A percentile compares a stretch with the other conserved stretches of the same genome.
These are phyloP conservation scores for Rhizopogon rudus DNA, from an alignment of 768 basidiomycete species.

Conservation along the genomic window DNA sequence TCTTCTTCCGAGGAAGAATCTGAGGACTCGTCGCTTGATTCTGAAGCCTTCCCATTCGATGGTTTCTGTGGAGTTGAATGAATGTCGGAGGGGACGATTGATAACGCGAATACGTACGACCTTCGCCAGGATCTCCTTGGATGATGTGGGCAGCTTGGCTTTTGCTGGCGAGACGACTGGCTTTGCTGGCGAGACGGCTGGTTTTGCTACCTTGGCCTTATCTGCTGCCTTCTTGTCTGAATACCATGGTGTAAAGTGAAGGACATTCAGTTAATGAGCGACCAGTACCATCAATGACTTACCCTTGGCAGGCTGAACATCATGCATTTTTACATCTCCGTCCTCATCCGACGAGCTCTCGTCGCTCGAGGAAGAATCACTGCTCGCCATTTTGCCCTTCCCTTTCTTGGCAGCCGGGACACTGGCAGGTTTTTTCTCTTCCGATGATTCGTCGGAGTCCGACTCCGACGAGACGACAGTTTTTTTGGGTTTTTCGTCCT, in stretches of 20 bases:
- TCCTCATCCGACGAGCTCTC: conserved; percentile 15
- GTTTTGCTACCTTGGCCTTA: conserved; percentile 23
- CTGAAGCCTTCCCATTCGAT: conserved; percentile 16
- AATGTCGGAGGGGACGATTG: not conserved
- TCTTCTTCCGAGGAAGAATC: conserved; percentile 30
- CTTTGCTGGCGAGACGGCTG: conserved; percentile 25
- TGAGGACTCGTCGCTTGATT: conserved; percentile 23
- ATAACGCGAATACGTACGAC: conserved; percentile 18
- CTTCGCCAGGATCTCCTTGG: conserved; percentile 41
- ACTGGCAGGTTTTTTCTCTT: conserved; percentile 20
- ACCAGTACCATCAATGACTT: not conserved
- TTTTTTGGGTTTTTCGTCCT: conserved; percentile 28
- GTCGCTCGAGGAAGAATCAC: conserved; percentile 11
- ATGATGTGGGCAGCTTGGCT: conserved; percentile 27
- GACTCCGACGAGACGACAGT: conserved; percentile 13
- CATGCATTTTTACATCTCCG: conserved; percentile 10
- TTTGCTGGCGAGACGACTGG: conserved; percentile 20
- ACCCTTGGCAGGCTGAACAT: not conserved
- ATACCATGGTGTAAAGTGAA: conserved; percentile 26
- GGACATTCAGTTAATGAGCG: not conserved
- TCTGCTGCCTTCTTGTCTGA: conserved; percentile 29
- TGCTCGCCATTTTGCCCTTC: not conserved
- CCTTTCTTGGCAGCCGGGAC: conserved; percentile 17
- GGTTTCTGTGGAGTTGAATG: conserved; percentile 7
- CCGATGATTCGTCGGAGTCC: conserved; percentile 16